Percentiles rank a stretch among this genome's conserved stretches.
phyloP scores from a whole-genome alignment of 257 asterid genomes.

The Henckelia pumila region DNA sequence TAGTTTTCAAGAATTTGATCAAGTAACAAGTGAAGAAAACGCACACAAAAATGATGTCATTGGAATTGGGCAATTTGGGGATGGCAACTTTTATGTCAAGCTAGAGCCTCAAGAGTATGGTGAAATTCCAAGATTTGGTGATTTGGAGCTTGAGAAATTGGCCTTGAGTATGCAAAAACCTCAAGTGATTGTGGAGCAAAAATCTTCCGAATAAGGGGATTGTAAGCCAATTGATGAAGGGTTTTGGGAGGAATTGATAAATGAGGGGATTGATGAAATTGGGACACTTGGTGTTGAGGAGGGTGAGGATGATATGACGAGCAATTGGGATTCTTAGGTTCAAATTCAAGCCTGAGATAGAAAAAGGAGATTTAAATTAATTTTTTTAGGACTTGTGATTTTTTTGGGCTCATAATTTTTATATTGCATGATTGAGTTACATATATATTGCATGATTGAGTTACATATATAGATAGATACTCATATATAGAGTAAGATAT shows the following conservation, averaged over 20 bases:
- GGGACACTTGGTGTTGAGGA: conserved; percentile 13
- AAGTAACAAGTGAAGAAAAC: conserved; percentile 22
- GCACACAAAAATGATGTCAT: neutral
- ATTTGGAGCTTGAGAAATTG: conserved; percentile 3
- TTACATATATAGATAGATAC: too few relatives aligned
- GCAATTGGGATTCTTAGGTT: conserved; percentile 22
- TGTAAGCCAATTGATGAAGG: conserved; percentile 33
- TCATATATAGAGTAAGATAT: too few relatives aligned
- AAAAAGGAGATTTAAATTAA: too few relatives aligned
- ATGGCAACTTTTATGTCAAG: conserved; percentile 20
- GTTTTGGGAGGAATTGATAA: conserved; percentile 28
- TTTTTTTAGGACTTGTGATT: too few relatives aligned
- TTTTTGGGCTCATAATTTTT: too few relatives aligned
- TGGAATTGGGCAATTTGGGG: conserved; percentile 21
- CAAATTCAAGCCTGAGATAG: neutral
- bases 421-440: too few relatives aligned
- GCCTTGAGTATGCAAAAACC: conserved; percentile 24
- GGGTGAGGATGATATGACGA: conserved; percentile 5
- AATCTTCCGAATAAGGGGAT: neutral
- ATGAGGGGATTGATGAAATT: conserved; percentile 31
- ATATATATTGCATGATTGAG: too few relatives aligned
- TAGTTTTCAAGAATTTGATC: conserved; percentile 20
- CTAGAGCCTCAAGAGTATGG: conserved; percentile 23
- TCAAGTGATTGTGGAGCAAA: conserved; percentile 28
- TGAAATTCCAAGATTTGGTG: conserved; percentile 22